A percentile compares a stretch with the other conserved stretches of the same genome.
Conservation (phyloP, 2,329 filamentous ascomycete species). For the Botrytis fabae region DNA sequence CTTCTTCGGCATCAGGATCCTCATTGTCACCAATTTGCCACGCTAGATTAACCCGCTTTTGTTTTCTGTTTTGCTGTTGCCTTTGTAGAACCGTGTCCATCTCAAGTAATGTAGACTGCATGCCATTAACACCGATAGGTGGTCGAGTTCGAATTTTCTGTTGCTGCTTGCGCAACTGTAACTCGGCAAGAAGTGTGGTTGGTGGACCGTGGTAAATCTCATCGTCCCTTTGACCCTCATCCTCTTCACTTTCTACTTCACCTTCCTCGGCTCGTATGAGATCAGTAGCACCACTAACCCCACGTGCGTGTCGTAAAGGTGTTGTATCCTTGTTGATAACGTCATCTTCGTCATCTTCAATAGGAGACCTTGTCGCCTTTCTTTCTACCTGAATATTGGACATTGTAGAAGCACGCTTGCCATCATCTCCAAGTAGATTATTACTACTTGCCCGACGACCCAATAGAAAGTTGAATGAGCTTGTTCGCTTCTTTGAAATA, state of each 20-base stretch:
- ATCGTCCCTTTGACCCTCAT: constrained; percentile 46
- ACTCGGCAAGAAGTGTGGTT: constrained; percentile 87
- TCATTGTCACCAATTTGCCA: constrained; percentile 73
- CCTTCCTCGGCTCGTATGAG: constrained; percentile 31
- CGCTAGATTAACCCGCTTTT: constrained; percentile 78
- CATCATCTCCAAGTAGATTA: constrained; percentile 30
- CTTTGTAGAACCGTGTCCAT: constrained; percentile 88
- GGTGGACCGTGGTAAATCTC: constrained; percentile 68
- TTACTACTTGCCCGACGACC: constrained; percentile 34
- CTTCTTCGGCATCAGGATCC: constrained; percentile 54
- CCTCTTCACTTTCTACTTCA: constrained; percentile 48
- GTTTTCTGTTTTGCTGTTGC: constrained; percentile 71
- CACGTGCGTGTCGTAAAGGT: constrained; percentile 28
- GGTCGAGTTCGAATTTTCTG: constrained; percentile 77
- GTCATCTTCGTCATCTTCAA: constrained; percentile 36
- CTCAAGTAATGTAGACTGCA: constrained; percentile 87
- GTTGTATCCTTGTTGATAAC: constrained; percentile 30
- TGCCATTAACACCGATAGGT: constrained; percentile 65
- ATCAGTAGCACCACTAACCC: constrained; percentile 27
- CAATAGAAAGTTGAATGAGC: constrained; percentile 51
- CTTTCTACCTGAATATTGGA: constrained; percentile 30
- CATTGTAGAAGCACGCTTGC: constrained; percentile 33
- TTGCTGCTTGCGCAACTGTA: constrained; percentile 87
- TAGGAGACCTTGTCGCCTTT: constrained; percentile 27
- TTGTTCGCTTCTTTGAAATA: constrained; percentile 46